Base-by-base conservation (phyloP, 345 rosid species). In the Brassica carinata region DNA sequence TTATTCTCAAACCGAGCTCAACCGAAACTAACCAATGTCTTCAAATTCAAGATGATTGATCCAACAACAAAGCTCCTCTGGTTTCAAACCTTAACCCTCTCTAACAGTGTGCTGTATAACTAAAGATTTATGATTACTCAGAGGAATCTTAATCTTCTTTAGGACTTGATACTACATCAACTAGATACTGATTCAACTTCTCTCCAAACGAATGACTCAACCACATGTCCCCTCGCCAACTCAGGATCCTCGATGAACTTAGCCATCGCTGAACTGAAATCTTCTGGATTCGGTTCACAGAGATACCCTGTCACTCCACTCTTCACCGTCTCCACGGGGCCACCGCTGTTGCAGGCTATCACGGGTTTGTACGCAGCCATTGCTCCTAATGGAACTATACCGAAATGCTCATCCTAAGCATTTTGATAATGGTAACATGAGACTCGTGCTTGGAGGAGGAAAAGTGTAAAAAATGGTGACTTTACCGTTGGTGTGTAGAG, bases 331-430 rank as follows among this genome's bases (percentile, higher is more conserved):
- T 93, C 99, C 72, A 90, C 82, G 5, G 98, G 99, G 26, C 96
- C 97, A 33, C 99, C 99, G 19, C 98, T 96, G 70, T 89, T 88
- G 86, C 99, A 96, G 11, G 99, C 97, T 62, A 95, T 85, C 7
- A 95, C 92, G 0, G 98, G 97, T 77, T 96, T 96, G 72, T 86
- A 64, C 5, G 99, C 94, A 10, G 96, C 98, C 98, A 96, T 96
- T 77, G 99, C 97, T 82, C 93, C 99, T 81, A 96, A 77, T 5
- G 99, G 99, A 78, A 91, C 99, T 65, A 93, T 95, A 23, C 97
- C 99, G 8, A 95, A 93, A 85, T 93, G 97, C 77, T 95, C 98
- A 75, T 90, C 97, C 99, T 95, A 51, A 72, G 18, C 73, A 85
- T 69, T 79, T 55, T 40, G 7, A 71, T 8, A 14, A 10, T 75